phyloP scores from a whole-genome alignment of 768 basidiomycete genomes.

The Psilocybe cyanescens region DNA sequence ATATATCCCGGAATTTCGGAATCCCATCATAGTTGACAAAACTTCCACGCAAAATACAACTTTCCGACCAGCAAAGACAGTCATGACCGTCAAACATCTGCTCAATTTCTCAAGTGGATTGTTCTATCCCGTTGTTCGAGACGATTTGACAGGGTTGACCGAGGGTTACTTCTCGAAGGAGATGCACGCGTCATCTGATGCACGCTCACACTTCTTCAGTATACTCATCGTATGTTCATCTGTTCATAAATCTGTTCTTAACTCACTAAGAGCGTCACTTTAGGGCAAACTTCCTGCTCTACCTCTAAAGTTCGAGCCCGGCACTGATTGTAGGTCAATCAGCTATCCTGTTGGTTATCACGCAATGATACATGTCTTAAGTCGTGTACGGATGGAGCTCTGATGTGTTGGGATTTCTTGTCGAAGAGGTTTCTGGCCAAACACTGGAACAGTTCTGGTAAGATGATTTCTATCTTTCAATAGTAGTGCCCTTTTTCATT shows the following conservation, averaged over 20 bases:
- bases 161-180: constrained; percentile 27
- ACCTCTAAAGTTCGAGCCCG: constrained; percentile 36
- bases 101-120: constrained; percentile 37
- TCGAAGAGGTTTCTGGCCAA: constrained; percentile 31
- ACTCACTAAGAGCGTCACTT: not conserved
- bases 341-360: not conserved
- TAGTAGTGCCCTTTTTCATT: not conserved
- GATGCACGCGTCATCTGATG: constrained; percentile 24
- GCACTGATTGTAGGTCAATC: constrained; percentile 30
- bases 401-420: constrained; percentile 33
- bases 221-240: constrained; percentile 23
- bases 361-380: constrained; percentile 1
- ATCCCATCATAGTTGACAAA: constrained; percentile 30
- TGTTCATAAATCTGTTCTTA: not conserved
- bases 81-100: constrained; percentile 31
- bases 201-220: constrained; percentile 25
- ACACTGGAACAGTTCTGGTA: constrained; percentile 35
- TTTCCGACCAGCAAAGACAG: constrained; percentile 25
- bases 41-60: constrained; percentile 21
- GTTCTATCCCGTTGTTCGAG: constrained; percentile 26
- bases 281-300: constrained; percentile 30
- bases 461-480: constrained; percentile 2
- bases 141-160: constrained; percentile 13
- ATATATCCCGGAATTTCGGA: constrained; percentile 31
- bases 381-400: constrained; percentile 37